Percentiles rank a stretch among this genome's conserved stretches.
Evolutionary conservation across 2,329 filamentous ascomycete genomes (phyloP).

Genomic region (Xylaria arbuscula): DNA sequence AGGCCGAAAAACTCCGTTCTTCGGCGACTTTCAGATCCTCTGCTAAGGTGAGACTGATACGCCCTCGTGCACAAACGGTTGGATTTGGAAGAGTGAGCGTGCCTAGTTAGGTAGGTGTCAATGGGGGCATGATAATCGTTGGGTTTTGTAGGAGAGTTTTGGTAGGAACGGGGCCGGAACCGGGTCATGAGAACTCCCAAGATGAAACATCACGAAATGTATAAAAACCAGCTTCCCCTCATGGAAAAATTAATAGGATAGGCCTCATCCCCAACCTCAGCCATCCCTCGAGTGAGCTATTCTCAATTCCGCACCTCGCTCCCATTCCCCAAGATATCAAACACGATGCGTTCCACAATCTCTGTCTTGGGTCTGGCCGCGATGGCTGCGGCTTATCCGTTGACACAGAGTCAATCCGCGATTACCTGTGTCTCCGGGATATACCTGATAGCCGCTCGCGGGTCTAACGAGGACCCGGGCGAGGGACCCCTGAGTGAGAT

Average conservation of each 20-base stretch:
- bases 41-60: conserved; percentile 3
- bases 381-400: conserved; percentile 25
- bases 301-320: not conserved
- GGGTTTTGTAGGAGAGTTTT: not conserved
- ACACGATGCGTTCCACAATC: conserved; percentile 24
- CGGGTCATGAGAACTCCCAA: too few relatives aligned
- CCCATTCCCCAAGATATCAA: not conserved
- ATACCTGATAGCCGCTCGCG: conserved; percentile 38
- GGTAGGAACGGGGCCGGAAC: not conserved
- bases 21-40: not conserved
- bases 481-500: conserved; percentile 31
- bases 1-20: conserved; percentile 1
- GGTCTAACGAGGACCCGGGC: conserved; percentile 31
- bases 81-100: conserved; percentile 1
- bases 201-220: conserved; percentile 7
- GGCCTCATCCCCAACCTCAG: conserved; percentile 2
- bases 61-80: conserved; percentile 19
- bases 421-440: conserved; percentile 36
- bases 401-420: conserved; percentile 12
- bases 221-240: conserved; percentile 14
- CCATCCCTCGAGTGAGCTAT: conserved; percentile 4
- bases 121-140: conserved; percentile 5
- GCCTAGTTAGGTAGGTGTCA: conserved; percentile 18
- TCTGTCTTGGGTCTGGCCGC: conserved; percentile 28
- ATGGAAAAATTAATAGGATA: not conserved